Conservation (phyloP, 352 stramenopile species). For the Globisporangium nodosum region DNA sequence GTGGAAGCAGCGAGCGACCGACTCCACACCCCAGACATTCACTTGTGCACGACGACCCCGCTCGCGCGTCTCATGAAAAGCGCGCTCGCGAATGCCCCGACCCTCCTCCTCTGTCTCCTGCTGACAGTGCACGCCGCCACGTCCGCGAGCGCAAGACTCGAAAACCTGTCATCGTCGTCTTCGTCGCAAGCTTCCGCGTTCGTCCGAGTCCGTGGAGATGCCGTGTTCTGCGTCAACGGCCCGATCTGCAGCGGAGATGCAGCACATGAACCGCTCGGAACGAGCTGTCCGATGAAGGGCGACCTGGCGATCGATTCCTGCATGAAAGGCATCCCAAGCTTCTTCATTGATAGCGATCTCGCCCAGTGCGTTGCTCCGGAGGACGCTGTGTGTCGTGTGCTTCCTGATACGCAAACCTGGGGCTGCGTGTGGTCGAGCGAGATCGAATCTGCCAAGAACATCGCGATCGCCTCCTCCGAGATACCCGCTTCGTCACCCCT, state of each 20-base stretch:
- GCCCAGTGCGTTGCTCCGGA: slow-evolving; percentile 17
- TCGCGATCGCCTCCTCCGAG: background rate
- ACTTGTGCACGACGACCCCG: too few species aligned
- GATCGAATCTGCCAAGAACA: background rate
- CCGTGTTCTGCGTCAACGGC: slow-evolving; percentile 33
- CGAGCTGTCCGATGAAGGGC: slow-evolving; percentile 23
- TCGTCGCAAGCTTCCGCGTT: slow-evolving; percentile 5
- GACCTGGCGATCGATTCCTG: slow-evolving; percentile 26
- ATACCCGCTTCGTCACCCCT: too few species aligned
- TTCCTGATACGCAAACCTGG: slow-evolving; percentile 2
- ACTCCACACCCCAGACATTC: too few species aligned
- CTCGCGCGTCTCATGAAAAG: background rate
- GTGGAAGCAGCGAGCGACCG: too few species aligned
- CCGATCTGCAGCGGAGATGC: slow-evolving; percentile 26
- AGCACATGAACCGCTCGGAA: slow-evolving; percentile 15
- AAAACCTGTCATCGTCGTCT: slow-evolving; percentile 13
- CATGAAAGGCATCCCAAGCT: slow-evolving; percentile 16
- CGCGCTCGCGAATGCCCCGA: background rate
- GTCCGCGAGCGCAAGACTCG: too few species aligned
- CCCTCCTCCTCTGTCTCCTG: background rate
- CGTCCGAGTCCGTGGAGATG: slow-evolving; percentile 17
- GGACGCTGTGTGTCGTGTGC: slow-evolving; percentile 15
- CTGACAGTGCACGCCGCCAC: background rate
- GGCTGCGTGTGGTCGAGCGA: slow-evolving; percentile 5
- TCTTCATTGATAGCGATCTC: slow-evolving; percentile 9